phyloP scores from a whole-genome alignment of 495 filamentous ascomycete species.

The Lasiosphaeriaceae sp. region DNA sequence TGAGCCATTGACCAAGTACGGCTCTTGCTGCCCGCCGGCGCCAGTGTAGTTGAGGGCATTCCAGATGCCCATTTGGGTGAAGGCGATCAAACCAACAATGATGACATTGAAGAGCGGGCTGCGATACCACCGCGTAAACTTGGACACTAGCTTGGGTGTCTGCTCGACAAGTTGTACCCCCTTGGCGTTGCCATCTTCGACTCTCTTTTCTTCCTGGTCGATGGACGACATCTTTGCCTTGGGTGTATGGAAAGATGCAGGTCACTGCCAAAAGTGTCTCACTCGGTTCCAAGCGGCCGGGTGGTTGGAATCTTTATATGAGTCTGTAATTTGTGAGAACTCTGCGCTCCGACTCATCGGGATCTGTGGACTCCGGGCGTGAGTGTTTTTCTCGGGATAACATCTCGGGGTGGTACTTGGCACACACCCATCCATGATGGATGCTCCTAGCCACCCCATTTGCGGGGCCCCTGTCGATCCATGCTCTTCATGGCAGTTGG shows the following conservation, averaged over 20 bases:
- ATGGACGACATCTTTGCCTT: conserved; percentile 16
- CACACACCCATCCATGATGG: too few species aligned
- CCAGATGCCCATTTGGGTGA: conserved; percentile 59
- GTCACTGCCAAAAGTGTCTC: not conserved
- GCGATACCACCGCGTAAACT: conserved; percentile 44
- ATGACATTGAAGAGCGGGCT: conserved; percentile 54
- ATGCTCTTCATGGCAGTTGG: too few species aligned
- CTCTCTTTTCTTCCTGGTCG: conserved; percentile 11
- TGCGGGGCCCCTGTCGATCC: too few species aligned
- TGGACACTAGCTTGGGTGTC: conserved; percentile 24
- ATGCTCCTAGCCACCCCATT: too few species aligned
- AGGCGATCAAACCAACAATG: conserved; percentile 51
- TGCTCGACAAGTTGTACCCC: conserved; percentile 1
- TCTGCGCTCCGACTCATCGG: too few species aligned
- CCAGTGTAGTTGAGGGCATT: conserved; percentile 55
- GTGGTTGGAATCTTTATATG: conserved; percentile 1
- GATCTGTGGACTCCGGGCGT: too few species aligned
- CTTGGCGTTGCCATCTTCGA: conserved; percentile 10
- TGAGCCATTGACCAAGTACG: conserved; percentile 54
- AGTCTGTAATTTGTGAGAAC: not conserved
- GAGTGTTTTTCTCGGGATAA: too few species aligned
- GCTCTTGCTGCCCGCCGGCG: conserved; percentile 53
- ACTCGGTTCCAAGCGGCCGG: not conserved
- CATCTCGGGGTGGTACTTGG: too few species aligned
- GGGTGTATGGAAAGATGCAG: too few species aligned